Conservation (phyloP, 2,329 filamentous ascomycete genomes). For the Herpotrichia juniperi region DNA sequence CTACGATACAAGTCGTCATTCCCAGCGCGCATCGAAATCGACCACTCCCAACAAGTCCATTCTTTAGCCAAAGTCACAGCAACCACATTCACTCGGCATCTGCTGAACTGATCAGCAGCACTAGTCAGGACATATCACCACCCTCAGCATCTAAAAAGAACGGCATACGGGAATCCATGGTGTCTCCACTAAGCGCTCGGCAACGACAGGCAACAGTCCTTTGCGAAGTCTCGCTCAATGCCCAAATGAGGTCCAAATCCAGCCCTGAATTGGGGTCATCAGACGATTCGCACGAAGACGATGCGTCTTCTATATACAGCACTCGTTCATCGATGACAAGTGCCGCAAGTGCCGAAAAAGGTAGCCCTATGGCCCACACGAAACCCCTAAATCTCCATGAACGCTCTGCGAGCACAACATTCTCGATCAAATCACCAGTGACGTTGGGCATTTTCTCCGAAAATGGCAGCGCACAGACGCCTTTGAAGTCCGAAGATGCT, state of each 20-base stretch:
- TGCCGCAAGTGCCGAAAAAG: slow-evolving; percentile 45
- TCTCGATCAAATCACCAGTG: slow-evolving; percentile 25
- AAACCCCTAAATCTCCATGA: slow-evolving; percentile 17
- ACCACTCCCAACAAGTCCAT: slow-evolving; percentile 36
- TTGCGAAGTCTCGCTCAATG: slow-evolving; percentile 21
- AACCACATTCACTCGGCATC: slow-evolving; percentile 27
- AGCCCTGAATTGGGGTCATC: slow-evolving; percentile 28
- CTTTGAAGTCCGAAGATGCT: slow-evolving; percentile 15
- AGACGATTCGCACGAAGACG: slow-evolving; percentile 42
- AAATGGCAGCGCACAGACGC: slow-evolving; percentile 4
- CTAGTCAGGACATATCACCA: slow-evolving; percentile 36
- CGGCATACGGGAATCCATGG: slow-evolving; percentile 32
- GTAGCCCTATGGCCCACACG: slow-evolving; percentile 20
- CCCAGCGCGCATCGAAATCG: slow-evolving; percentile 36
- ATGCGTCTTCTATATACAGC: slow-evolving; percentile 48
- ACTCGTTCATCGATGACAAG: slow-evolving; percentile 48
- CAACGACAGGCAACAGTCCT: slow-evolving; percentile 19
- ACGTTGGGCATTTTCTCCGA: slow-evolving; percentile 5
- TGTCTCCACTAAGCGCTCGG: slow-evolving; percentile 35
- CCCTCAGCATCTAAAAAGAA: slow-evolving; percentile 30
- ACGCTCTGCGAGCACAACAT: slow-evolving; percentile 19
- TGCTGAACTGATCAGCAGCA: slow-evolving; percentile 19
- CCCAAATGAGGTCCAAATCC: slow-evolving; percentile 5
- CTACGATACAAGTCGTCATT: slow-evolving; percentile 46
- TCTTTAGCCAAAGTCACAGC: slow-evolving; percentile 27